Percentiles rank a stretch among this genome's conserved stretches.
Conservation (phyloP, 306 rosid species). For the Quercus alba region DNA sequence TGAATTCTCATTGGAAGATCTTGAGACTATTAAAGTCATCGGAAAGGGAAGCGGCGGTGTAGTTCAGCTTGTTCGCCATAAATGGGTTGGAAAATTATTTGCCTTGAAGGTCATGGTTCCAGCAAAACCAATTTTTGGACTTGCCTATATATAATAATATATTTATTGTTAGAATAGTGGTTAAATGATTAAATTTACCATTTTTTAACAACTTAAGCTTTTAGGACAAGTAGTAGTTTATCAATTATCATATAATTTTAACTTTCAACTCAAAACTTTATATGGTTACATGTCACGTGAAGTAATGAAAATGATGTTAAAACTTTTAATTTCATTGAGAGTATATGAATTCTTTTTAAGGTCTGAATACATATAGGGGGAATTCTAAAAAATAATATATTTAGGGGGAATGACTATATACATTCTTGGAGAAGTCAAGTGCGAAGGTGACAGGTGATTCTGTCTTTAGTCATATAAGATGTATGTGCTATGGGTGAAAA, state of each 20-base stretch:
- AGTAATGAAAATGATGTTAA: background rate
- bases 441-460: background rate
- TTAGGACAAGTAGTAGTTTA: too few species aligned
- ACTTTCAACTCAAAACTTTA: background rate
- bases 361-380: background rate
- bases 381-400: too few species aligned
- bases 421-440: background rate
- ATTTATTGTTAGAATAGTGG: background rate
- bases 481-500: background rate
- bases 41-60: conserved; percentile 99
- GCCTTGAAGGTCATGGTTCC: conserved; percentile 77
- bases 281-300: conserved; percentile 5
- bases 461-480: background rate
- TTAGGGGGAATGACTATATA: background rate
- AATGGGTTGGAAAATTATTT: conserved; percentile 84
- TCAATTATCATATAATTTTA: background rate
- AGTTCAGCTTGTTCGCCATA: conserved; percentile 95
- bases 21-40: conserved; percentile 85
- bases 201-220: too few species aligned
- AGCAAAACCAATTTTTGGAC: conserved; percentile 13
- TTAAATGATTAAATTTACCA: too few species aligned
- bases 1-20: conserved; percentile 77
- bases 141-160: background rate
- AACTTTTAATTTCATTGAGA: background rate
- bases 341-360: background rate